Percentiles rank a stretch among this genome's conserved stretches.
Evolutionary conservation across 2,329 filamentous ascomycete species (phyloP).

Genomic region (Xylariaceae sp.): DNA sequence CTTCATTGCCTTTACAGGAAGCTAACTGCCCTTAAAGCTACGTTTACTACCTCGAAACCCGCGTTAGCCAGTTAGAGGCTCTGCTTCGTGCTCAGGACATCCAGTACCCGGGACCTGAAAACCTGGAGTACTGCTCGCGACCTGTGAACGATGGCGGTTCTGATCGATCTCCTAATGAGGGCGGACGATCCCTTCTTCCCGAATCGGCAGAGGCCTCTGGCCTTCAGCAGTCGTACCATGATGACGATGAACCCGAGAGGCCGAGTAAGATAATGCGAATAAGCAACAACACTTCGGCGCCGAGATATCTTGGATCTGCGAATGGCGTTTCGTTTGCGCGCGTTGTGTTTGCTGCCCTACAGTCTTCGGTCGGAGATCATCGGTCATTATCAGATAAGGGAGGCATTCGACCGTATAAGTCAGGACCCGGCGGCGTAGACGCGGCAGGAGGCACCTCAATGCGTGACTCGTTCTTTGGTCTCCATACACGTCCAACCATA

Average conservation of each 20-base stretch:
- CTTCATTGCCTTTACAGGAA: background rate
- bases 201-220: slow-evolving; percentile 31
- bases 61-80: slow-evolving; percentile 76
- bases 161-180: slow-evolving; percentile 34
- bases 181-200: slow-evolving; percentile 30
- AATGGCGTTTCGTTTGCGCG: slow-evolving; percentile 91
- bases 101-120: slow-evolving; percentile 63
- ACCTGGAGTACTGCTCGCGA: slow-evolving; percentile 61
- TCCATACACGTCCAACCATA: slow-evolving; percentile 85
- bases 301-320: slow-evolving; percentile 75
- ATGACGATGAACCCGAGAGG: slow-evolving; percentile 52
- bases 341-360: slow-evolving; percentile 90
- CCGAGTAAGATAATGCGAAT: slow-evolving; percentile 30
- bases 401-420: slow-evolving; percentile 54
- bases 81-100: slow-evolving; percentile 66
- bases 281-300: slow-evolving; percentile 59
- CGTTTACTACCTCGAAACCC: slow-evolving; percentile 88
- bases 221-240: slow-evolving; percentile 33
- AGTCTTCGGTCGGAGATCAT: slow-evolving; percentile 59
- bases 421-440: slow-evolving; percentile 40
- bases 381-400: slow-evolving; percentile 64
- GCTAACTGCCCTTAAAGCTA: slow-evolving; percentile 52
- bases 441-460: slow-evolving; percentile 67
- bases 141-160: slow-evolving; percentile 36
- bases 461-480: slow-evolving; percentile 94